These are phyloP conservation scores for Sonneratia alba DNA, from an alignment of 345 rosid species.

Conservation along the genomic window DNA sequence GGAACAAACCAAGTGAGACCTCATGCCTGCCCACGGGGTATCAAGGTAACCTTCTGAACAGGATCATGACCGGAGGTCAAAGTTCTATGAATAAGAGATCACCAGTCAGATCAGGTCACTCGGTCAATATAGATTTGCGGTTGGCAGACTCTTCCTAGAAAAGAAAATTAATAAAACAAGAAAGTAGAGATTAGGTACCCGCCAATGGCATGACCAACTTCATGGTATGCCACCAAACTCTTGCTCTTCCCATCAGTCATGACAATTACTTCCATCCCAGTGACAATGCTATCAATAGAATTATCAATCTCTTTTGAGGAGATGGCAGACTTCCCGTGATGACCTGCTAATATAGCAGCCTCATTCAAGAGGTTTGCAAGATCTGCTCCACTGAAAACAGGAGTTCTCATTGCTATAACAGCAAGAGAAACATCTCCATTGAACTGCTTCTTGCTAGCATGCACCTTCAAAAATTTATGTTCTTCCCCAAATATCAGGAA, in stretches of 20 bases:
- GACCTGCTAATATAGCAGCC: constrained; percentile 89
- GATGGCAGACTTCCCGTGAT: constrained; percentile 68
- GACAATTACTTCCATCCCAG: constrained; percentile 98
- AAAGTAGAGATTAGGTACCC: constrained; percentile 44
- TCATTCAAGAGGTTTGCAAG: constrained; percentile 93
- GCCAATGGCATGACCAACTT: constrained; percentile 93
- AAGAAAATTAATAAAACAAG: neutral
- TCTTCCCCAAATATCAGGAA: constrained; percentile 84
- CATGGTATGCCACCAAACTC: constrained; percentile 94
- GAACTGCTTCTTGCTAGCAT: constrained; percentile 77
- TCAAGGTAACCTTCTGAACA: constrained; percentile 82
- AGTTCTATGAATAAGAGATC: constrained; percentile 40
- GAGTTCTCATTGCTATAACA: constrained; percentile 94
- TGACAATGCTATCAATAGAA: constrained; percentile 93
- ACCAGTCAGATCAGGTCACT: neutral
- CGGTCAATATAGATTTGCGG: neutral
- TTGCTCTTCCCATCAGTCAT: constrained; percentile 98
- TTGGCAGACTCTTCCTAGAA: neutral
- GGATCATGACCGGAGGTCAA: constrained; percentile 92
- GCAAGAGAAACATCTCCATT: constrained; percentile 80
- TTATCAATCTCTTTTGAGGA: constrained; percentile 93
- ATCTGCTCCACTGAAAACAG: constrained; percentile 99
- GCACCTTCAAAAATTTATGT: constrained; percentile 86
- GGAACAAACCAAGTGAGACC: constrained; percentile 99
- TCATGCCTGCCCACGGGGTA: constrained; percentile 93